A percentile compares a stretch with the other conserved stretches of the same genome.
phyloP scores from a whole-genome alignment of 2,329 filamentous ascomycete species.

The Cercospora janseana region DNA sequence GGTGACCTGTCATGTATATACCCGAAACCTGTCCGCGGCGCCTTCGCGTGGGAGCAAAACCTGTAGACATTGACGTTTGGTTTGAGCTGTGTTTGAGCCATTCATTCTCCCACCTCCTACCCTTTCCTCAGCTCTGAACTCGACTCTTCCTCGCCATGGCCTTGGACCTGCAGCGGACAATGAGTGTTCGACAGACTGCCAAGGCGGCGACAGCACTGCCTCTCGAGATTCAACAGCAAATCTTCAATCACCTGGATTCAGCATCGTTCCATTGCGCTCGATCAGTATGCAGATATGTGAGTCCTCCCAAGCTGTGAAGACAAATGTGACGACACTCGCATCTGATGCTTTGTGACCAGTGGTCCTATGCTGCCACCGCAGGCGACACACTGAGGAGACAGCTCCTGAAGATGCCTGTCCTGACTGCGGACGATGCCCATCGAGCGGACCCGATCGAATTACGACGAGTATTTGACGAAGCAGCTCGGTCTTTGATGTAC shows the following conservation, averaged over 20 bases:
- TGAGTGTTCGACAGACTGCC: slow-evolving; percentile 22
- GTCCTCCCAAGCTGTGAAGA: neutral
- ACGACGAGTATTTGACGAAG: slow-evolving; percentile 32
- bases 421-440: slow-evolving; percentile 27
- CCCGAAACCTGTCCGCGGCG: slow-evolving; percentile 2
- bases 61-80: neutral
- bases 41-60: neutral
- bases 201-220: slow-evolving; percentile 32
- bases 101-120: neutral
- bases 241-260: slow-evolving; percentile 36
- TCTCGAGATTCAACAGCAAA: slow-evolving; percentile 38
- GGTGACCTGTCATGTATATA: neutral
- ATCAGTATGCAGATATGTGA: slow-evolving; percentile 33
- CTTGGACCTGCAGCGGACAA: slow-evolving; percentile 18
- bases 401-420: slow-evolving; percentile 34
- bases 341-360: slow-evolving; percentile 15
- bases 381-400: slow-evolving; percentile 33
- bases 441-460: slow-evolving; percentile 26
- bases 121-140: neutral
- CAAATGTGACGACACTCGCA: neutral
- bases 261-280: slow-evolving; percentile 35
- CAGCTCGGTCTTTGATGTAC: slow-evolving; percentile 36
- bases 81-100: neutral
- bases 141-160: slow-evolving; percentile 8
- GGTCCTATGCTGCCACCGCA: slow-evolving; percentile 36